Evolutionary conservation across 2,329 filamentous ascomycete genomes (phyloP), one percentile per base, ranked within the genome.

Genomic region (Talaromyces marneffei): DNA sequence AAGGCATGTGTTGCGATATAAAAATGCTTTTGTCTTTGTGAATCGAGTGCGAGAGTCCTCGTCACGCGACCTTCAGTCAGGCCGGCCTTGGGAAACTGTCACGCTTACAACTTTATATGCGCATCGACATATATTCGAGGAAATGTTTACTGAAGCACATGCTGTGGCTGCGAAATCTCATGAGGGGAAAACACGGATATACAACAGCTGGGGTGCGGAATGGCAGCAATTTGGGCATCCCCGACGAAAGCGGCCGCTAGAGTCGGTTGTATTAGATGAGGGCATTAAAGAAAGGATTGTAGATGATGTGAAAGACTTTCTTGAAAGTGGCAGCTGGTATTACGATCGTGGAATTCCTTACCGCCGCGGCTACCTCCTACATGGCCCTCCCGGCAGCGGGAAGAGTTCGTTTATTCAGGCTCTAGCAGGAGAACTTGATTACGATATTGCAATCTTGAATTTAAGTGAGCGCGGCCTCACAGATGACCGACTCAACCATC

Each of bases 401-500:
- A 97, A 96, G 79, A 97, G 89, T 63, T 96, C 91, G 0, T 97
- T 99, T 68, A 97, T 99, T 65, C 92, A 97, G 75, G 92, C 94
- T 0, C 79, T 99, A 44, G 94, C 94, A 0, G 93, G 92, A n/a
- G 87, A 94, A 70, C 77, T 97, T 61, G 91, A 96, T 72, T 96
- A 93, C 74, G 90, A 90, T 68, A 94, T 97, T 67, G 92, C 92
- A 57, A 92, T 96, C 77, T 82, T 97, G 66, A 96, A 96, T 68
- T 83, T 97, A 31, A 94, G 90, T 75, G 91, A 96, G 77, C 84
- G 91, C 59, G 92, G 92, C 16, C 83, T 97, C 71, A 96, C 91
- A 2, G 93, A 97, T 68, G 91, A 96, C 71, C 86, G 92, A 66
- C 79, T 97, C 59, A 92, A 93, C 25, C 89, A 91, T 68, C 84